These are phyloP conservation scores for Endocarpon pusillum DNA, from an alignment of 495 filamentous ascomycete species.

Conservation along the genomic window DNA sequence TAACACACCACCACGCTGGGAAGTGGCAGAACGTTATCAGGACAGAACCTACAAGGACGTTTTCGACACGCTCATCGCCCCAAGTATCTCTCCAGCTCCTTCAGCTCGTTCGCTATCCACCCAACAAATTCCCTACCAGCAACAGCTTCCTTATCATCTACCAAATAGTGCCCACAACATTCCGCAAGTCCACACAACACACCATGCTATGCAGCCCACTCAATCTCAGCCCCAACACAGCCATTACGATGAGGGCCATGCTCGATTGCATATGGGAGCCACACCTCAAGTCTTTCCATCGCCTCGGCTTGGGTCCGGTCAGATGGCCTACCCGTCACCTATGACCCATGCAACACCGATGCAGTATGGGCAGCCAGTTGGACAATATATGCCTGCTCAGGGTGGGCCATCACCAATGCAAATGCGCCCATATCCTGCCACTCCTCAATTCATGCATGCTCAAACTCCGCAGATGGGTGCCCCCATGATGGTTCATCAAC, in stretches of 20 bases:
- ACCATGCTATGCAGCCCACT: constrained; percentile 45
- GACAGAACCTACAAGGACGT: constrained; percentile 56
- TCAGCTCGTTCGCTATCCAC: constrained; percentile 37
- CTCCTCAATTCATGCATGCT: constrained; percentile 44
- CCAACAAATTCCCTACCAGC: constrained; percentile 48
- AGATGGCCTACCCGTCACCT: constrained; percentile 52
- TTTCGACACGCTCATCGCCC: constrained; percentile 46
- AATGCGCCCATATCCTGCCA: constrained; percentile 31
- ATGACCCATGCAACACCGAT: constrained; percentile 54
- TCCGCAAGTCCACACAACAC: constrained; percentile 42
- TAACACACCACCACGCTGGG: constrained; percentile 68
- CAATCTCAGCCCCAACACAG: constrained; percentile 45
- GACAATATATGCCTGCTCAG: constrained; percentile 51
- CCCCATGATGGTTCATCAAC: constrained; percentile 69
- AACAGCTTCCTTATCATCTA: constrained; percentile 56
- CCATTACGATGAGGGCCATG: constrained; percentile 57
- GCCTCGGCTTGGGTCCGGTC: constrained; percentile 51
- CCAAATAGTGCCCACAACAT: constrained; percentile 13
- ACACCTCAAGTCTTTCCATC: constrained; percentile 64
- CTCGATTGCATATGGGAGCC: constrained; percentile 70
- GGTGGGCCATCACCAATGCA: constrained; percentile 33
- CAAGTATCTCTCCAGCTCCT: constrained; percentile 49
- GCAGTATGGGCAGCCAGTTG: constrained; percentile 54
- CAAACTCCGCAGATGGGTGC: constrained; percentile 48
- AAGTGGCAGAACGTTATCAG: constrained; percentile 39